These are phyloP conservation scores for Coniochaeta sp. DNA, from an alignment of 2,329 filamentous ascomycete species.

Conservation along the genomic window DNA sequence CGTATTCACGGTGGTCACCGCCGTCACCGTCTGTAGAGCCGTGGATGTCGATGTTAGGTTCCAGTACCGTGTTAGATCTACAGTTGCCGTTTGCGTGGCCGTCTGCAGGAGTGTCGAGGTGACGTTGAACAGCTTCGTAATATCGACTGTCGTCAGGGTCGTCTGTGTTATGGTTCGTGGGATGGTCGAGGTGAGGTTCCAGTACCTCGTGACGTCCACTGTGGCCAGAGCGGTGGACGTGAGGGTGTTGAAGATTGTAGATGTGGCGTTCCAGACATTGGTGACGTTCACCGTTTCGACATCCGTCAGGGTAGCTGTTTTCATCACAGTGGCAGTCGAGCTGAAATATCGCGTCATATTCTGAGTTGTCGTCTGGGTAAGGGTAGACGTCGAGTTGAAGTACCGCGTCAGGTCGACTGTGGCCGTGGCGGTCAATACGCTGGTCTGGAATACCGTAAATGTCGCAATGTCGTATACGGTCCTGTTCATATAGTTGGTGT, in stretches of 20 bases:
- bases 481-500: not conserved
- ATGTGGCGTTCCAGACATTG: not conserved
- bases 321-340: not conserved
- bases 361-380: not conserved
- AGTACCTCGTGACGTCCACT: not conserved
- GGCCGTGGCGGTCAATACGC: not conserved
- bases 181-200: not conserved
- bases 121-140: not conserved
- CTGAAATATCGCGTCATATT: not conserved
- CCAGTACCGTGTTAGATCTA: not conserved
- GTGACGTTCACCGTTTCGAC: not conserved
- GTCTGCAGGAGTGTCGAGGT: not conserved
- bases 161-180: not conserved
- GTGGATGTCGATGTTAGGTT: not conserved
- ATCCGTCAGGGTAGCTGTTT: not conserved
- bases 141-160: not conserved
- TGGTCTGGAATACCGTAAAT: not conserved
- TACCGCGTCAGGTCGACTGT: slow-evolving; percentile 1
- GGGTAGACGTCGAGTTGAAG: not conserved
- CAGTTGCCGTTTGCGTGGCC: not conserved
- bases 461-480: not conserved
- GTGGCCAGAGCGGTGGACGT: slow-evolving; percentile 2
- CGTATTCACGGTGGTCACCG: not conserved
- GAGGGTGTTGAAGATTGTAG: not conserved
- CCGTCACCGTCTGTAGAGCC: not conserved